Conservation (phyloP, 1,284 basidiomycete genomes). For the Ceratobasidium sp. region DNA sequence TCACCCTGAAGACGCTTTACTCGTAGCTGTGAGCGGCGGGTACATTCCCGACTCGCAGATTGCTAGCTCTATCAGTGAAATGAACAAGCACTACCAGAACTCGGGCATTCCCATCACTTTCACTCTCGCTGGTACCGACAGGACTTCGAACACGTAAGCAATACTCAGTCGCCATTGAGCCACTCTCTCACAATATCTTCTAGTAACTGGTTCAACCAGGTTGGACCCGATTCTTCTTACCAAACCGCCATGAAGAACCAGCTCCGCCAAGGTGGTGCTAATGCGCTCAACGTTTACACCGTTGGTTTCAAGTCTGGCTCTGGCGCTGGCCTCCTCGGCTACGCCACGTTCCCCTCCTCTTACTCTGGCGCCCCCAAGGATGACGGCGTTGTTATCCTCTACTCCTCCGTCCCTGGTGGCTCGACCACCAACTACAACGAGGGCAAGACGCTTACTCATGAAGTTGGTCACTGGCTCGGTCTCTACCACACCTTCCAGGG, state of each 20-base stretch:
- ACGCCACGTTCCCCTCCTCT: constrained; percentile 48
- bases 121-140: constrained; percentile 51
- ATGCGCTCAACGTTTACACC: constrained; percentile 47
- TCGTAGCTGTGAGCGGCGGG: constrained; percentile 36
- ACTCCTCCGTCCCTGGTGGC: constrained; percentile 55
- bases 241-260: constrained; percentile 68
- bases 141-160: constrained; percentile 6
- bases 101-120: constrained; percentile 44
- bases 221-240: constrained; percentile 59
- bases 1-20: background rate
- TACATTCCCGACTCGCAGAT: constrained; percentile 47
- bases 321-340: constrained; percentile 50
- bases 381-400: constrained; percentile 54
- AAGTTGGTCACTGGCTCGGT: constrained; percentile 67
- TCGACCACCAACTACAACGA: constrained; percentile 39
- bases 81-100: constrained; percentile 48
- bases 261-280: constrained; percentile 42
- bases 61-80: constrained; percentile 51
- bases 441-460: constrained; percentile 67
- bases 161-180: background rate
- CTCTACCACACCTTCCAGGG: constrained; percentile 70
- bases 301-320: constrained; percentile 36
- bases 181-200: background rate
- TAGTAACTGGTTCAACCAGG: constrained; percentile 45
- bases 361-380: constrained; percentile 48